Base-by-base conservation (phyloP, 1,284 basidiomycete species). In the Pseudozyma hubeiensis region DNA sequence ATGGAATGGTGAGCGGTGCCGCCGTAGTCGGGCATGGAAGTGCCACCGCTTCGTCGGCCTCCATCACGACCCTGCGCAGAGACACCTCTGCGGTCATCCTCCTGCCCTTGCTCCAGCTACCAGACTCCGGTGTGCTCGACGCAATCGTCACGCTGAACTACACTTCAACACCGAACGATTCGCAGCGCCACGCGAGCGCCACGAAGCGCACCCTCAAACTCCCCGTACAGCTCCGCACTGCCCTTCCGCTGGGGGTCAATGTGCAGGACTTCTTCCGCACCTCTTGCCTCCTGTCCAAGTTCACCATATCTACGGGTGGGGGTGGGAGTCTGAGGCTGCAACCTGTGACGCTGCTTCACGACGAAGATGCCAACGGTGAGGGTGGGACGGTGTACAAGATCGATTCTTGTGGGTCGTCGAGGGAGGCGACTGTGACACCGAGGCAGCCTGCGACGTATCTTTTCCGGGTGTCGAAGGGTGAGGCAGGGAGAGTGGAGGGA, bases 181-280 rank as follows among this genome's bases (percentile, higher is more conserved):
- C 37, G 24, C 54, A 56, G 24, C 61, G 64, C n/a, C 46, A 58
- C n/a, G 35, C 54, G 1, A 11, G 29, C 1, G 74, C 60, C 40
- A 60, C 48, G 40, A 51, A 47, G 40, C 70, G 75, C 19, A 48
- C 51, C 10, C 65, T 67, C 13, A 54, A 56, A 13, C 45, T 44
- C 9, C 31, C 48, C 1, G 40, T 75, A 14, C 53, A 49, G 17
- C 55, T 79, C 5, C 34, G 41, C 5, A 65, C 79, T 31, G 71
- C 75, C 0, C 54, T 83, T 13, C 82, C 81, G 2, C 66, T 84
- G 14, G 81, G 82, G 24, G 81, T 84, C 34, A 82, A 83, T 34
- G 78, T 83, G n/a, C 81, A 84, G 35, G 82, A 84, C 69, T 77
- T 77, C 35, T 84, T 84, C 78, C 77, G 81, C 7, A 50, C 56